Conservation (phyloP, 2,329 filamentous ascomycete species). For the Penicillium paneum region DNA sequence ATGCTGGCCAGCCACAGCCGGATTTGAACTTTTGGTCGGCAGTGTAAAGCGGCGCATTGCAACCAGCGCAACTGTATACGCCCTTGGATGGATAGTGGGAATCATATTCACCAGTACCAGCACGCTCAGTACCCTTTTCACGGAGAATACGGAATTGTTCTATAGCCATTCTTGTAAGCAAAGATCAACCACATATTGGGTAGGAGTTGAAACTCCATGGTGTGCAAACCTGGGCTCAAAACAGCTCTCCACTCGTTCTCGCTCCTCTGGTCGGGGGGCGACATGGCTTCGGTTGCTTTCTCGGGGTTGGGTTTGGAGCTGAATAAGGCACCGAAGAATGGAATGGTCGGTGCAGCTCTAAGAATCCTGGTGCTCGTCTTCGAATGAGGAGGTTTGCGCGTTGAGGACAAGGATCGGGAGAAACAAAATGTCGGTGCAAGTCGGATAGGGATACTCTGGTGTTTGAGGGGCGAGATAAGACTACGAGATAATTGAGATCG, state of each 20-base stretch:
- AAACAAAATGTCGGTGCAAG: constrained; percentile 9
- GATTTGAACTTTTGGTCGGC: constrained; percentile 94
- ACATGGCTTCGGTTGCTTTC: constrained; percentile 39
- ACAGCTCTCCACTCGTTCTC: constrained; percentile 87
- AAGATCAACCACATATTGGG: constrained; percentile 38
- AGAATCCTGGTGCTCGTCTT: constrained; percentile 40
- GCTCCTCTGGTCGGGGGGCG: constrained; percentile 74
- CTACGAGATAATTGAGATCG: constrained; percentile 25
- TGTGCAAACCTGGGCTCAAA: constrained; percentile 62
- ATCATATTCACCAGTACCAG: constrained; percentile 79
- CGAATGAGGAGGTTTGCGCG: constrained; percentile 16
- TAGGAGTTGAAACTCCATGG: neutral
- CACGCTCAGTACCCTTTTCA: constrained; percentile 83
- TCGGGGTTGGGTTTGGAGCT: constrained; percentile 55
- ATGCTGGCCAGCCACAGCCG: constrained; percentile 96
- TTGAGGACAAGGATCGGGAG: constrained; percentile 22
- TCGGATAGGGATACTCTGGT: constrained; percentile 21
- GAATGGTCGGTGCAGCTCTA: constrained; percentile 71
- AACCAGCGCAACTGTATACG: constrained; percentile 83
- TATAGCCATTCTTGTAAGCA: constrained; percentile 37
- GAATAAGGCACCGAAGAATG: constrained; percentile 76
- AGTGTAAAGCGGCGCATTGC: constrained; percentile 83
- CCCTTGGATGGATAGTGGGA: constrained; percentile 75
- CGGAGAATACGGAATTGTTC: constrained; percentile 95
- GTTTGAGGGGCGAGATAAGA: constrained; percentile 20